These are phyloP conservation scores for Monosiga brevicollis DNA, from an alignment of 78 protist species.

Conservation along the genomic window DNA sequence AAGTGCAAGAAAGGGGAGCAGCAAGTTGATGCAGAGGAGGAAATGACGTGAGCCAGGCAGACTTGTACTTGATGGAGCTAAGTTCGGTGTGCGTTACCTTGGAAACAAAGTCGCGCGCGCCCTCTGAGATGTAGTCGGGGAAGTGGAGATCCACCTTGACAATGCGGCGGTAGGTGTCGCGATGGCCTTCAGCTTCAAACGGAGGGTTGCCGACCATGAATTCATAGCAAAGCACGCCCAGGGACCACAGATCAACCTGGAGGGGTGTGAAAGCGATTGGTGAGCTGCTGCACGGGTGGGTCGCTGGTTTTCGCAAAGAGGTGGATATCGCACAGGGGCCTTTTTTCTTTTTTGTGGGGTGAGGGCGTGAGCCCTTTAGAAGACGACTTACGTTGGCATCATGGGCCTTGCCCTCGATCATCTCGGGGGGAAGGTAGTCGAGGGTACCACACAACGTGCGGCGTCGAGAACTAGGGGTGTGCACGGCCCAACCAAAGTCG, in stretches of 20 bases:
- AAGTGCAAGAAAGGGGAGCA: background rate
- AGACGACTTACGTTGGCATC: slow-evolving; percentile 35
- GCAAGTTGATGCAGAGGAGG: background rate
- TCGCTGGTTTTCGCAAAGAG: background rate
- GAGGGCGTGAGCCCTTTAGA: background rate
- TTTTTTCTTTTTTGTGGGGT: background rate
- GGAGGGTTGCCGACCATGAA: slow-evolving; percentile 82
- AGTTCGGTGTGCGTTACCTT: background rate
- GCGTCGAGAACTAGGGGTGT: slow-evolving; percentile 49
- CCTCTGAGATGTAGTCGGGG: slow-evolving; percentile 34
- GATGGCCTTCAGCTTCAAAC: slow-evolving; percentile 38
- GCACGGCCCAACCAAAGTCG: slow-evolving; percentile 96
- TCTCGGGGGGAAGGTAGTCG: slow-evolving; percentile 94
- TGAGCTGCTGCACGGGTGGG: background rate
- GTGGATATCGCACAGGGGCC: slow-evolving; percentile 1
- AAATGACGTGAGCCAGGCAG: background rate
- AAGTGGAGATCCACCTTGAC: slow-evolving; percentile 28
- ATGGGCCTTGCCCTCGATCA: slow-evolving; percentile 64
- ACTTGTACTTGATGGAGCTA: background rate
- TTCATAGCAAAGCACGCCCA: slow-evolving; percentile 84
- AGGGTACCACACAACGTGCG: slow-evolving; percentile 87
- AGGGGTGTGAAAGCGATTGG: background rate
- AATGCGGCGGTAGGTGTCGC: slow-evolving; percentile 53
- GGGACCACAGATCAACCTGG: slow-evolving; percentile 79
- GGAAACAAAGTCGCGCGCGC: slow-evolving; percentile 46